phyloP scores from a whole-genome alignment of 2,329 filamentous ascomycete genomes.

The Chaetomium globosum region DNA sequence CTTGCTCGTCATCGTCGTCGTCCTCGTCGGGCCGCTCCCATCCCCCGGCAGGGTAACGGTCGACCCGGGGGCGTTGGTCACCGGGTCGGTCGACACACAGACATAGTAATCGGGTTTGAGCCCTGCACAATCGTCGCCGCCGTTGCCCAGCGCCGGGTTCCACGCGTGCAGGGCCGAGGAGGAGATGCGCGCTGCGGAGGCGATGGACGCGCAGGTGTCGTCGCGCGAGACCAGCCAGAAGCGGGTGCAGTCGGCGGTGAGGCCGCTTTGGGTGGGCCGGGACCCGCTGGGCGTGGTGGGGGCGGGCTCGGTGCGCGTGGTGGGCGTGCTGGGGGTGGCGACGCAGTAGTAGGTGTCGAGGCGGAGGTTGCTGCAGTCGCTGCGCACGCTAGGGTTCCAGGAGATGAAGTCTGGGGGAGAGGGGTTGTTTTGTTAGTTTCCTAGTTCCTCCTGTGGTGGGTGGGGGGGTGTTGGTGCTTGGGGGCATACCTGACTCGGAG shows the following conservation, averaged over 20 bases:
- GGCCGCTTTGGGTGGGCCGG: slow-evolving; percentile 2
- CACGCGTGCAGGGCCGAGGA: not conserved
- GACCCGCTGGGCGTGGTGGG: not conserved
- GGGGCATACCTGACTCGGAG: slow-evolving; percentile 1
- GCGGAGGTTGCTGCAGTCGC: slow-evolving; percentile 6
- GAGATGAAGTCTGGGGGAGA: slow-evolving; percentile 3
- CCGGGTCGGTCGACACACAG: slow-evolving; percentile 4
- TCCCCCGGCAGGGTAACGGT: slow-evolving; percentile 4
- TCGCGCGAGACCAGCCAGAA: slow-evolving; percentile 31
- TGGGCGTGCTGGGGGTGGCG: slow-evolving; percentile 7
- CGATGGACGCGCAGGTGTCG: slow-evolving; percentile 32
- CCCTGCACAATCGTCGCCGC: not conserved
- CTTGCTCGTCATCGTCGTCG: not conserved
- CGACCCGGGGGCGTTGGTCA: not conserved
- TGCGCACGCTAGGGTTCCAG: slow-evolving; percentile 8
- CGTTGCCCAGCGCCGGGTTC: slow-evolving; percentile 17
- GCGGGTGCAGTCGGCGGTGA: slow-evolving; percentile 22
- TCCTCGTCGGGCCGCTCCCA: not conserved
- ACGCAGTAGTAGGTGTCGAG: slow-evolving; percentile 11
- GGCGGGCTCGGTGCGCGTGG: not conserved
- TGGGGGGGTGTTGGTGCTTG: not conserved
- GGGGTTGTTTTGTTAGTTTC: not conserved
- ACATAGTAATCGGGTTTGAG: slow-evolving; percentile 11
- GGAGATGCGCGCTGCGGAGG: slow-evolving; percentile 26
- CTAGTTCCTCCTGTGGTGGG: too few relatives aligned